These are phyloP conservation scores for Lyophyllum atratum DNA, from an alignment of 768 basidiomycete species.

Conservation along the genomic window DNA sequence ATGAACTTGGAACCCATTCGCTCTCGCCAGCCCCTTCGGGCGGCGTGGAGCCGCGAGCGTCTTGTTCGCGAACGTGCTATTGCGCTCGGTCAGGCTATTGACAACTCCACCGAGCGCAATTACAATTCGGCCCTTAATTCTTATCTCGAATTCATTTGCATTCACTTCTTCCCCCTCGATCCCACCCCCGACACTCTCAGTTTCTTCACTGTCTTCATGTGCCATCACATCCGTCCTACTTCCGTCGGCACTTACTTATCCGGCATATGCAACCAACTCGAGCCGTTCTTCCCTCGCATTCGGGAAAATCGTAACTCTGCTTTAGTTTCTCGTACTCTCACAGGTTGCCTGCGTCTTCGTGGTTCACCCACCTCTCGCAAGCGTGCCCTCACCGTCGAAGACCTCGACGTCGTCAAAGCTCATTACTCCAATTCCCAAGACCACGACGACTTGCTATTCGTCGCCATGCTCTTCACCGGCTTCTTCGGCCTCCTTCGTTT, in stretches of 20 bases:
- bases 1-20: constrained; percentile 18
- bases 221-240: constrained; percentile 33
- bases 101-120: constrained; percentile 11
- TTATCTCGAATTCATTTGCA: constrained; percentile 31
- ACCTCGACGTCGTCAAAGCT: background rate
- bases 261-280: too few species aligned
- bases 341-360: constrained; percentile 12
- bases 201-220: constrained; percentile 37
- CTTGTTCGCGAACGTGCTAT: background rate
- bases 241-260: constrained; percentile 39
- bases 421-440: background rate
- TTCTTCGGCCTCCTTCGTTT: constrained; percentile 17
- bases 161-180: constrained; percentile 32
- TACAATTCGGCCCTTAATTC: constrained; percentile 32
- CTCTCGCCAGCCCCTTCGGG: constrained; percentile 26
- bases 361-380: background rate
- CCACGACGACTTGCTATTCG: background rate
- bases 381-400: background rate
- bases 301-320: constrained; percentile 13
- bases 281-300: constrained; percentile 34
- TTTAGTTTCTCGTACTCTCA: constrained; percentile 25
- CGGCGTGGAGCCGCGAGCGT: constrained; percentile 30
- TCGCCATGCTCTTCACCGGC: background rate
- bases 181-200: constrained; percentile 39
- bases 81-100: constrained; percentile 23